Conservation (phyloP, 805 yeast species). For the Zygosaccharomyces pseudorouxii region DNA sequence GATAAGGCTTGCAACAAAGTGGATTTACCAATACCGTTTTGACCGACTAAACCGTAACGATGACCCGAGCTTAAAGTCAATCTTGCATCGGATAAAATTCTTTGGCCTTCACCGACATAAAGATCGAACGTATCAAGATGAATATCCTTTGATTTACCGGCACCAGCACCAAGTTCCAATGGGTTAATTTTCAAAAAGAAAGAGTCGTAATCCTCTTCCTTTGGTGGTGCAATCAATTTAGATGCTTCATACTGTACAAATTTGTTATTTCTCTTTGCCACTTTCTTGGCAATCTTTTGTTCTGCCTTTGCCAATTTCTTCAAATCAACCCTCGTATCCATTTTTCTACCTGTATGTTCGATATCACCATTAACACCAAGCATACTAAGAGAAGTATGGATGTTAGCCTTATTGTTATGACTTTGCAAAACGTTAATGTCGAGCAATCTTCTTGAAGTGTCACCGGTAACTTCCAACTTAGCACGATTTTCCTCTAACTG, state of each 20-base stretch:
- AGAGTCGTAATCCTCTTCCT: constrained; percentile 80
- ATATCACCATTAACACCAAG: constrained; percentile 78
- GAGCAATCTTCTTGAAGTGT: constrained; percentile 79
- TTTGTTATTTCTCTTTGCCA: constrained; percentile 78
- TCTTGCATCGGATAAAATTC: constrained; percentile 84
- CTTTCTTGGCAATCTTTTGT: constrained; percentile 93
- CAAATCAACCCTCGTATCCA: constrained; percentile 92
- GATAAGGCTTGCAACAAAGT: constrained; percentile 87
- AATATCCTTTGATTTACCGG: constrained; percentile 97
- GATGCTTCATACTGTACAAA: constrained; percentile 93
- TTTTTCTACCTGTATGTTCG: constrained; percentile 85
- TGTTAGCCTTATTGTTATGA: constrained; percentile 60
- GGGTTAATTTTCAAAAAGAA: constrained; percentile 96
- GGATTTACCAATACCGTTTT: constrained; percentile 99
- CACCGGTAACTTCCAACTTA: constrained; percentile 73
- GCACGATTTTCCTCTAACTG: constrained; percentile 65
- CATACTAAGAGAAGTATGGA: constrained; percentile 68
- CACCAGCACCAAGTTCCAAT: constrained; percentile 77
- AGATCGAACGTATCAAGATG: constrained; percentile 89
- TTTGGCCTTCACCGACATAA: constrained; percentile 92
- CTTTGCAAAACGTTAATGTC: constrained; percentile 69
- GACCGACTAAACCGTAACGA: constrained; percentile 96
- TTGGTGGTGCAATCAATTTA: constrained; percentile 62
- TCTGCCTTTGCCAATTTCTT: constrained; percentile 97
- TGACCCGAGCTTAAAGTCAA: constrained; percentile 86